Conservation (phyloP, 768 basidiomycete genomes). For the Hericium coralloides region DNA sequence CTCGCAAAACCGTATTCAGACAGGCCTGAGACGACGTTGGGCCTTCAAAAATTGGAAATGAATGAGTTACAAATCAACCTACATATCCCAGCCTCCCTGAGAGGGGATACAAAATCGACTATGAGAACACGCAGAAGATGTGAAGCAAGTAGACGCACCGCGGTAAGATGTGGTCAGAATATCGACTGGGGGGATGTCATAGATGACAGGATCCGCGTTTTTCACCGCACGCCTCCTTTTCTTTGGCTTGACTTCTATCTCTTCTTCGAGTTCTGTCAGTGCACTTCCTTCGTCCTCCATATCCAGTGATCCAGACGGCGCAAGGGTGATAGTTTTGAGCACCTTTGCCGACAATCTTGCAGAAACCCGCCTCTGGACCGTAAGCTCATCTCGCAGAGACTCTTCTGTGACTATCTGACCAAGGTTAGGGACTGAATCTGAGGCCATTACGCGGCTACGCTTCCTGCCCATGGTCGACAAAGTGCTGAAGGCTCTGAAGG, state of each 20-base stretch:
- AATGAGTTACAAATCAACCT: neutral
- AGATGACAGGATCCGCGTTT: conserved; percentile 40
- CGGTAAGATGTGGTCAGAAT: conserved; percentile 58
- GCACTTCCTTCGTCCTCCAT: conserved; percentile 5
- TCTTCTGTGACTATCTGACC: too few species aligned
- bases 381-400: too few species aligned
- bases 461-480: too few species aligned
- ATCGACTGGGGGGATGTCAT: conserved; percentile 66
- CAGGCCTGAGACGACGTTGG: conserved; percentile 49
- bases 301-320: too few species aligned
- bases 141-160: conserved; percentile 45
- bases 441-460: too few species aligned
- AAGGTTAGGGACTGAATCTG: too few species aligned
- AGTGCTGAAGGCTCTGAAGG: too few species aligned
- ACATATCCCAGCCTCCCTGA: conserved; percentile 13
- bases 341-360: too few species aligned
- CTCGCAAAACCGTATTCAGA: conserved; percentile 75
- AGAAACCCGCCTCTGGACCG: too few species aligned
- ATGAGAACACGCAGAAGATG: conserved; percentile 3
- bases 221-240: conserved; percentile 24
- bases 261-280: conserved; percentile 12
- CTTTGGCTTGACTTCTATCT: conserved; percentile 8
- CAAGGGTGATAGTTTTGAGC: too few species aligned
- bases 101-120: neutral
- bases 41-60: neutral